phyloP scores from a whole-genome alignment of 108 stramenopile genomes.

The Fragilaria crotonensis region DNA sequence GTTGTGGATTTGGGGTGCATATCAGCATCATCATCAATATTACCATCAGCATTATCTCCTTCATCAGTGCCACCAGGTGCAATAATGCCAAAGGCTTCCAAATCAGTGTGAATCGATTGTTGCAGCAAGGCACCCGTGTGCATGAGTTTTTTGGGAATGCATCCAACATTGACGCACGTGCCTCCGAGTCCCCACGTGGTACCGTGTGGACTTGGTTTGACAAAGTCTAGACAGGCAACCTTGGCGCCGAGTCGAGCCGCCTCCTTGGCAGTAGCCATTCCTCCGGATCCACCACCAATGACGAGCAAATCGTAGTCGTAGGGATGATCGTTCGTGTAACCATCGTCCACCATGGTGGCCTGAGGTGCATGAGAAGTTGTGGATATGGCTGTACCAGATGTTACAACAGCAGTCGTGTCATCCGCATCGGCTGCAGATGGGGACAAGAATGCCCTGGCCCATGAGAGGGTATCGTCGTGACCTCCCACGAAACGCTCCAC shows the following conservation, averaged over 20 bases:
- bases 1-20: conserved; percentile 13
- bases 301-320: conserved; percentile 97
- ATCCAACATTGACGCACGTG: conserved; percentile 96
- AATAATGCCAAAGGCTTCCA: conserved; percentile 63
- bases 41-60: conserved; percentile 10
- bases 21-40: conserved; percentile 23
- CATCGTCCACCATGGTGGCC: conserved; percentile 52
- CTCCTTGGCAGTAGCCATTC: conserved; percentile 90
- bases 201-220: conserved; percentile 92
- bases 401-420: no score
- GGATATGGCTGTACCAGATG: no score
- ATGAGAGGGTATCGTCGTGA: conserved; percentile 68
- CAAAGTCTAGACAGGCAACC: conserved; percentile 93
- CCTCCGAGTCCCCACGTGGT: conserved; percentile 97
- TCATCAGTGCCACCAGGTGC: no score
- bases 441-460: conserved; percentile 54
- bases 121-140: conserved; percentile 79
- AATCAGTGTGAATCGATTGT: conserved; percentile 46
- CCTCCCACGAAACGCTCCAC: conserved; percentile 74
- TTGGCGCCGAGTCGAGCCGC: conserved; percentile 88
- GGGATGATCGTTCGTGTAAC: conserved; percentile 42
- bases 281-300: conserved; percentile 97
- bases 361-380: neutral
- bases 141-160: conserved; percentile 99
- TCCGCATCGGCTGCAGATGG: conserved; percentile 11